These are phyloP conservation scores for Yarrowia porcina DNA, from an alignment of 805 yeast species.

Conservation along the genomic window DNA sequence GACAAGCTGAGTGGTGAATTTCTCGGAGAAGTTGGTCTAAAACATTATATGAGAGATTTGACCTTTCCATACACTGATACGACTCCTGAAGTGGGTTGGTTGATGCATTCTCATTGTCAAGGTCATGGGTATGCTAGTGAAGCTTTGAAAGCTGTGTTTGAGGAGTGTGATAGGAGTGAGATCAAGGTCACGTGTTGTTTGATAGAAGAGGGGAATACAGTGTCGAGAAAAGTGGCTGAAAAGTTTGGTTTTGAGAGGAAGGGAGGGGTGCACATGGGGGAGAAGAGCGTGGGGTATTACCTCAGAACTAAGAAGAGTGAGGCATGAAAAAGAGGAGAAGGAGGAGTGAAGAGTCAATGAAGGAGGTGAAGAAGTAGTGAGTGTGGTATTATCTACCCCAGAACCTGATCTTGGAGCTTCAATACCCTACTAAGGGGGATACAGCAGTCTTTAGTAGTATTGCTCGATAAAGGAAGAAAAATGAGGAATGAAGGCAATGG, in stretches of 20 bases:
- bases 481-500: too few relatives aligned
- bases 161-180: not conserved
- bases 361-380: too few relatives aligned
- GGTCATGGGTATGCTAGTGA: conserved; percentile 1
- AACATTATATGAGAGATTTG: not conserved
- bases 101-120: not conserved
- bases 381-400: too few relatives aligned
- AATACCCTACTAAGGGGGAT: too few relatives aligned
- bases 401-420: too few relatives aligned
- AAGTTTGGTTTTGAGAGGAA: conserved; percentile 1
- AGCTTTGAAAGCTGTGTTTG: not conserved
- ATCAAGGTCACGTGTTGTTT: not conserved
- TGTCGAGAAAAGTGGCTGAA: not conserved
- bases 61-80: not conserved
- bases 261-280: too few relatives aligned
- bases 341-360: too few relatives aligned
- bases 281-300: too few relatives aligned
- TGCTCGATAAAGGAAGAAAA: too few relatives aligned
- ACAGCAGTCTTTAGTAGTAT: too few relatives aligned
- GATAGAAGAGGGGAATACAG: not conserved
- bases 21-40: not conserved
- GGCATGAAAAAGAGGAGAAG: too few relatives aligned
- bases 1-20: not conserved
- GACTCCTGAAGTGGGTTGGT: not conserved
- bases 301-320: too few relatives aligned